Evolutionary conservation across 176 grass and related monocot species (phyloP).

Genomic region (Secale cereale): DNA sequence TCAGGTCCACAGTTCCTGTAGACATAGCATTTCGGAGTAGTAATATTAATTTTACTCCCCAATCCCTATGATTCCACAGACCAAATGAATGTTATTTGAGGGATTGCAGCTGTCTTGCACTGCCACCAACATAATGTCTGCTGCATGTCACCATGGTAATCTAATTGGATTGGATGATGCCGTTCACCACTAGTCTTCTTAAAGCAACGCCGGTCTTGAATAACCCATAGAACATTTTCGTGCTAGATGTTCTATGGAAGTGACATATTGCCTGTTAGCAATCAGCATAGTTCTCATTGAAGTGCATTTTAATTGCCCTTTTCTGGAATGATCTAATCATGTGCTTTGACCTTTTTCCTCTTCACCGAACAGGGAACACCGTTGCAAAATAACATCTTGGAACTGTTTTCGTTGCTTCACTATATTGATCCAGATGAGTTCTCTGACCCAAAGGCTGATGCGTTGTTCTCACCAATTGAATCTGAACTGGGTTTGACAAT

Average conservation of each 20-base stretch:
- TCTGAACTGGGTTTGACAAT: slow-evolving; percentile 28
- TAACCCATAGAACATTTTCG: background rate
- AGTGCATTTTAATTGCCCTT: background rate
- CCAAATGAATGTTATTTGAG: background rate
- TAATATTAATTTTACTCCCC: too few relatives aligned
- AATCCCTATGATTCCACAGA: too few relatives aligned
- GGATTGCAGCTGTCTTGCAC: background rate
- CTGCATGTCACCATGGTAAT: background rate
- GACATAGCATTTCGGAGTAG: background rate
- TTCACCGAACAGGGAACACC: slow-evolving; percentile 52
- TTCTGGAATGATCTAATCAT: background rate
- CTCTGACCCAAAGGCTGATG: slow-evolving; percentile 54
- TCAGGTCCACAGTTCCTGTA: too few relatives aligned
- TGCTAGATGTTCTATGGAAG: background rate
- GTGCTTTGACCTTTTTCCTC: background rate
- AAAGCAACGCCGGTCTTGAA: background rate
- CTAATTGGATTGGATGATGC: background rate
- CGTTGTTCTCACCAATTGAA: slow-evolving; percentile 40
- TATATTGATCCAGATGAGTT: slow-evolving; percentile 69
- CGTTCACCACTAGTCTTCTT: background rate
- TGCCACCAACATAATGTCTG: background rate
- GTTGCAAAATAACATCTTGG: slow-evolving; percentile 54
- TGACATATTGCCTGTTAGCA: background rate
- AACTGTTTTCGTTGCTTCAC: slow-evolving; percentile 75
- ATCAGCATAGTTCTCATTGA: background rate